Conservation (phyloP, 805 yeast species). For the Teunomyces cretensis region DNA sequence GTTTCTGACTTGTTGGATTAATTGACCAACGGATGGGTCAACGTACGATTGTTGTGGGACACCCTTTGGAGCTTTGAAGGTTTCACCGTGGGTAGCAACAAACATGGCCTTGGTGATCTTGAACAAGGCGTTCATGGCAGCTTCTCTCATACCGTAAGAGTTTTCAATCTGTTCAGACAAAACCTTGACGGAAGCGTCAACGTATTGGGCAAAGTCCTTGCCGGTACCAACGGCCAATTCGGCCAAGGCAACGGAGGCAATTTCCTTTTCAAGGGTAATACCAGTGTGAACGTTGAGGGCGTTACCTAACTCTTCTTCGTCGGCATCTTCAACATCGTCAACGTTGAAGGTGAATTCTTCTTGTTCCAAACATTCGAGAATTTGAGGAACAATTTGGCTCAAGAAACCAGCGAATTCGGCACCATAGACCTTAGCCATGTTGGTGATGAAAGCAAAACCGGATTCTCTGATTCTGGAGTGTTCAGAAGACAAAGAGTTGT, state of each 20-base stretch:
- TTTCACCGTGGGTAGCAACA: conserved; percentile 49
- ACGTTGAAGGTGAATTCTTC: conserved; percentile 74
- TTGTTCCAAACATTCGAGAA: conserved; percentile 79
- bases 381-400: conserved; percentile 77
- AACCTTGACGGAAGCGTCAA: conserved; percentile 64
- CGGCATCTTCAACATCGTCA: conserved; percentile 56
- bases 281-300: conserved; percentile 89
- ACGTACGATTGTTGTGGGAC: conserved; percentile 61
- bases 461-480: conserved; percentile 89
- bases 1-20: conserved; percentile 66
- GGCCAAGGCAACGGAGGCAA: conserved; percentile 85
- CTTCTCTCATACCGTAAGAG: conserved; percentile 88
- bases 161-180: conserved; percentile 74
- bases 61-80: conserved; percentile 58
- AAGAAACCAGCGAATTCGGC: conserved; percentile 85
- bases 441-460: conserved; percentile 89
- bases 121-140: conserved; percentile 83
- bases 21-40: conserved; percentile 53
- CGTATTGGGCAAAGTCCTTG: conserved; percentile 72
- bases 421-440: conserved; percentile 93
- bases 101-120: conserved; percentile 73
- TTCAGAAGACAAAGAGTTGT: conserved; percentile 71
- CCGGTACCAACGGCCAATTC: conserved; percentile 90
- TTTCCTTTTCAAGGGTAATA: conserved; percentile 92
- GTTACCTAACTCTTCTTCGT: conserved; percentile 63